These are phyloP conservation scores for Endocalyx cinctus DNA, from an alignment of 2,329 filamentous ascomycete genomes.

Conservation along the genomic window DNA sequence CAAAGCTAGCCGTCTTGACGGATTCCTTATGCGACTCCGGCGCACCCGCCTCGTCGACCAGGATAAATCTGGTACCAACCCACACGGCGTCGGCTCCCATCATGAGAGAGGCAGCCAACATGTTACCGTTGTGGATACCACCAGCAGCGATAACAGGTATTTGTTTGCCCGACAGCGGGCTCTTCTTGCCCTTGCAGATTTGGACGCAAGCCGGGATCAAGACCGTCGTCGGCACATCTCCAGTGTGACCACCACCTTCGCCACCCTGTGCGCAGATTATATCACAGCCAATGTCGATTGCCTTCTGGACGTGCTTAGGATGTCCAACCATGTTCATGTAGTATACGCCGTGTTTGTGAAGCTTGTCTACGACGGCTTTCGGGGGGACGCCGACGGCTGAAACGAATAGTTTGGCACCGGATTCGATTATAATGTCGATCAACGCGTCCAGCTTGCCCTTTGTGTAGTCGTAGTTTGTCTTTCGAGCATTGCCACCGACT, in stretches of 20 bases:
- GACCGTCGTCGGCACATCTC: slow-evolving; percentile 85
- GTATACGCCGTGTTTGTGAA: slow-evolving; percentile 81
- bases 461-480: slow-evolving; percentile 97
- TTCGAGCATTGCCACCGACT: slow-evolving; percentile 87
- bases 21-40: slow-evolving; percentile 93
- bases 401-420: slow-evolving; percentile 88
- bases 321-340: slow-evolving; percentile 99
- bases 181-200: slow-evolving; percentile 74
- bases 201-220: slow-evolving; percentile 91
- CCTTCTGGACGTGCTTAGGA: slow-evolving; percentile 98
- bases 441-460: slow-evolving; percentile 96
- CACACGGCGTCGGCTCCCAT: slow-evolving; percentile 90
- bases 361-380: slow-evolving; percentile 79
- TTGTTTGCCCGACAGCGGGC: slow-evolving; percentile 77
- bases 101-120: slow-evolving; percentile 84
- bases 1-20: slow-evolving; percentile 83
- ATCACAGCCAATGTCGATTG: slow-evolving; percentile 84
- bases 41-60: slow-evolving; percentile 90
- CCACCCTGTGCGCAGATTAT: slow-evolving; percentile 98
- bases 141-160: slow-evolving; percentile 93
- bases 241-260: slow-evolving; percentile 94
- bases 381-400: slow-evolving; percentile 94
- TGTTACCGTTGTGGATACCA: slow-evolving; percentile 89
- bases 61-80: slow-evolving; percentile 94
- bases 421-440: slow-evolving; percentile 87